Percentiles rank a stretch among this genome's conserved stretches.
Conservation (phyloP, 1,284 basidiomycete genomes). For the Paramarasmius palmivorus region DNA sequence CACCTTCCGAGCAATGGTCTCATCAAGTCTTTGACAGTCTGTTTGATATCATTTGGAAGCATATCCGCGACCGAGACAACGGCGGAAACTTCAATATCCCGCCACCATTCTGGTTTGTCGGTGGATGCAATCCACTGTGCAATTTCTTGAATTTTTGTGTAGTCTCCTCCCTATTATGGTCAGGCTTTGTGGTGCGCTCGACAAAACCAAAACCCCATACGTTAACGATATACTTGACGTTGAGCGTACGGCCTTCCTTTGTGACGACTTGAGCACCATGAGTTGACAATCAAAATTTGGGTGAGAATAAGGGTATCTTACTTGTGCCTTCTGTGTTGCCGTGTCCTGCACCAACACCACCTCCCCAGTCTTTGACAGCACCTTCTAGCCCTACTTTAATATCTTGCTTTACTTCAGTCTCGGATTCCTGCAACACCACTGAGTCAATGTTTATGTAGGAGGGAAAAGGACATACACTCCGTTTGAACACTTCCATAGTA, state of each 20-base stretch:
- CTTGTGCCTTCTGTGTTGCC: slow-evolving; percentile 3
- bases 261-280: too few relatives aligned
- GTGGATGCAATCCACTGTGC: slow-evolving; percentile 7
- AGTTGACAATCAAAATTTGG: too few relatives aligned
- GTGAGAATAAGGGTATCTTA: too few relatives aligned
- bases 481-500: neutral
- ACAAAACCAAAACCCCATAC: neutral
- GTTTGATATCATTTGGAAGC: neutral
- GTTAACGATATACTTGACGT: slow-evolving; percentile 5
- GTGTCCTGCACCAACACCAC: slow-evolving; percentile 2
- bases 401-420: slow-evolving; percentile 7
- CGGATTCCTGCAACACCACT: neutral
- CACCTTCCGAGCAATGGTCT: neutral
- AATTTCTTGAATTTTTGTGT: slow-evolving; percentile 4
- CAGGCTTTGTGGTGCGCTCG: too few relatives aligned
- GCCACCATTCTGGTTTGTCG: slow-evolving; percentile 5
- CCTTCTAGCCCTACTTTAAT: slow-evolving; percentile 6
- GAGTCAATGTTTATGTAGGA: neutral
- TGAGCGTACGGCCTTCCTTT: neutral
- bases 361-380: slow-evolving; percentile 7
- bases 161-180: slow-evolving; percentile 1
- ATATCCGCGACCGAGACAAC: slow-evolving; percentile 6
- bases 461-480: neutral
- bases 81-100: slow-evolving; percentile 5
- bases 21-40: neutral